Conservation (phyloP, 495 filamentous ascomycete genomes). For the Recurvomyces mirabilis region DNA sequence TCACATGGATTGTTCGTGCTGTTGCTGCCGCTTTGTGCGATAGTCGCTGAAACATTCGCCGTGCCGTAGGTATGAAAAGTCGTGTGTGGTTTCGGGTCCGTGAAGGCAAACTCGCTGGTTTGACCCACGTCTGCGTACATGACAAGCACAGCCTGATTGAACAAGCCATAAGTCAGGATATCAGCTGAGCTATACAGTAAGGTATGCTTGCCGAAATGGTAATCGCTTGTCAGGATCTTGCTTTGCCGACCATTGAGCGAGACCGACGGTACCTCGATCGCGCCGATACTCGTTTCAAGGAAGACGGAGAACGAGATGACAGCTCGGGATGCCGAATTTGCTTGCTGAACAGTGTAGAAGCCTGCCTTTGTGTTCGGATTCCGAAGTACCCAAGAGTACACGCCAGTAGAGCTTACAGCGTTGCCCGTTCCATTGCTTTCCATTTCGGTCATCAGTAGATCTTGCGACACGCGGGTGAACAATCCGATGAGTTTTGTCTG, state of each 20-base stretch:
- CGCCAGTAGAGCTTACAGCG: slow-evolving; percentile 34
- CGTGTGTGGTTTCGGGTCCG: too few relatives aligned
- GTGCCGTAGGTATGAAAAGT: slow-evolving; percentile 14
- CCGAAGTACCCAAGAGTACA: slow-evolving; percentile 41
- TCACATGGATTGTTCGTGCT: neutral
- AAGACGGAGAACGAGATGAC: slow-evolving; percentile 41
- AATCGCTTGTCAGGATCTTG: slow-evolving; percentile 52
- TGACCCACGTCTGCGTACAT: slow-evolving; percentile 46
- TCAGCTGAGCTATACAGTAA: slow-evolving; percentile 52
- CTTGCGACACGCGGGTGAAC: slow-evolving; percentile 43
- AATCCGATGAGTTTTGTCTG: slow-evolving; percentile 49
- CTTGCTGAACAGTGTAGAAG: slow-evolving; percentile 48
- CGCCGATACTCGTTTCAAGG: slow-evolving; percentile 44
- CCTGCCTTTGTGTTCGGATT: slow-evolving; percentile 44
- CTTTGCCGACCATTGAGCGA: slow-evolving; percentile 47
- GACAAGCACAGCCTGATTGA: slow-evolving; percentile 40
- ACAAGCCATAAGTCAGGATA: slow-evolving; percentile 40
- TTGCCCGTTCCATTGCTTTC: slow-evolving; percentile 48
- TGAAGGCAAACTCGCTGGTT: slow-evolving; percentile 42
- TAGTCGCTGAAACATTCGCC: slow-evolving; percentile 6
- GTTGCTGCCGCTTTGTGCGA: slow-evolving; percentile 18
- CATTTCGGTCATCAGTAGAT: slow-evolving; percentile 44
- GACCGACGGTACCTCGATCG: slow-evolving; percentile 38
- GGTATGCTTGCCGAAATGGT: slow-evolving; percentile 38
- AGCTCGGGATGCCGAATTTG: slow-evolving; percentile 35